Percentiles rank a stretch among this genome's conserved stretches.
Conservation (phyloP, 352 stramenopile species). For the Elongisporangium prolatum region DNA sequence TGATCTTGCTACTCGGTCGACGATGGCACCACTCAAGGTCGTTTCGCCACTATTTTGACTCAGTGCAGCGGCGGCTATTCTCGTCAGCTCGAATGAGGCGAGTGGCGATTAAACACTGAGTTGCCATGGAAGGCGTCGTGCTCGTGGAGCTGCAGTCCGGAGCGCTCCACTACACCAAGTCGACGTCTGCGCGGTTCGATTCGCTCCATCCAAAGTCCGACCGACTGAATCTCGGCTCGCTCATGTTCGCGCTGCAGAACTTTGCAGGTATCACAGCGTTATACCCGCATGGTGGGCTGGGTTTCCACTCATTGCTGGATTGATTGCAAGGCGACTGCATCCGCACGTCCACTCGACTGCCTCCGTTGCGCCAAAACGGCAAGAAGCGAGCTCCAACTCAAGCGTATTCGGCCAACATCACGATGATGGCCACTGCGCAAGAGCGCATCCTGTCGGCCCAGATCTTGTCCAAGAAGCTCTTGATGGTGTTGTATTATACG, state of each 20-base stretch:
- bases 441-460: constrained; percentile 43
- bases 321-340: constrained; percentile 27
- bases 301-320: no score
- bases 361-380: neutral
- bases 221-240: constrained; percentile 52
- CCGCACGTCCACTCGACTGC: neutral
- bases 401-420: constrained; percentile 16
- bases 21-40: neutral
- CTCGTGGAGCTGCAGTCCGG: constrained; percentile 44
- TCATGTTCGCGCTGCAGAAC: constrained; percentile 62
- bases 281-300: no score
- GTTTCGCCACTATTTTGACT: neutral
- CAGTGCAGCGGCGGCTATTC: neutral
- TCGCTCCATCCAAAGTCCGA: constrained; percentile 38
- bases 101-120: neutral
- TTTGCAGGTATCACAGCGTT: constrained; percentile 29
- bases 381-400: constrained; percentile 1
- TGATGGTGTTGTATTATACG: constrained; percentile 16
- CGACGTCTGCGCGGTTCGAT: constrained; percentile 46
- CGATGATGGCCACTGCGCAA: constrained; percentile 28
- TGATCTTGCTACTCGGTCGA: neutral
- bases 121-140: constrained; percentile 50
- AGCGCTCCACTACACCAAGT: constrained; percentile 42
- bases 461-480: constrained; percentile 28
- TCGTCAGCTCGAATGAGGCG: neutral